phyloP scores from a whole-genome alignment of 148 eudicot genomes.

The Hydrangea macrophylla region DNA sequence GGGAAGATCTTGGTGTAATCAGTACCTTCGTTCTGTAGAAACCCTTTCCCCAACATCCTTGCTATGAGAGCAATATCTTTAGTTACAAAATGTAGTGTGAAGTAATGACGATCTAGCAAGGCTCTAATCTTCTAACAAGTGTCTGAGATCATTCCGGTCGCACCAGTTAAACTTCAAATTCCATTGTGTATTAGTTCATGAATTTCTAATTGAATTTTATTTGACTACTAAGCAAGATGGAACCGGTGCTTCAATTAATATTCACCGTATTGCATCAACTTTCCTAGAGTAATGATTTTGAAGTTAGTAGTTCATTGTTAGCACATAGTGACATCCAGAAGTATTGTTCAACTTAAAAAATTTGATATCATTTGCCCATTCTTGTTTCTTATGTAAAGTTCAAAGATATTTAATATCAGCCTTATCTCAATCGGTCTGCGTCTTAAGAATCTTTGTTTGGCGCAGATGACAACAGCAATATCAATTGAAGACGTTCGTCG shows the following conservation, averaged over 20 bases:
- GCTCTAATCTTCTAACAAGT: not conserved
- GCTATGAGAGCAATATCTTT: too few relatives aligned
- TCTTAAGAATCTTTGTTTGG: conserved; percentile 17
- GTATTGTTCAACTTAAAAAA: not conserved
- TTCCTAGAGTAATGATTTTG: not conserved
- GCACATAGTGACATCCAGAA: not conserved
- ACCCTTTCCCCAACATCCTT: too few relatives aligned
- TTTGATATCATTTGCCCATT: not conserved
- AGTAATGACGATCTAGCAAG: not conserved
- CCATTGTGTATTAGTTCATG: not conserved
- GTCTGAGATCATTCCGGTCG: not conserved
- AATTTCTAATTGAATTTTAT: not conserved
- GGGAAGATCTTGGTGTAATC: too few relatives aligned
- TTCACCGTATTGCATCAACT: not conserved
- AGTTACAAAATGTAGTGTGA: not conserved
- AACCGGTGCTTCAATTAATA: not conserved
- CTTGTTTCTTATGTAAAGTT: not conserved
- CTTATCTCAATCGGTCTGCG: not conserved
- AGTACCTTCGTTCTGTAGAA: too few relatives aligned
- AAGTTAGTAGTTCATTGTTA: not conserved
- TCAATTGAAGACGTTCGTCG: conserved; percentile 76
- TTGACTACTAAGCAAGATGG: not conserved
- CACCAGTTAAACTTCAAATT: too few relatives aligned
- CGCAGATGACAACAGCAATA: conserved; percentile 81
- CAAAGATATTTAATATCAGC: not conserved